Conservation (phyloP, 306 rosid genomes). For the Alnus rubra region DNA sequence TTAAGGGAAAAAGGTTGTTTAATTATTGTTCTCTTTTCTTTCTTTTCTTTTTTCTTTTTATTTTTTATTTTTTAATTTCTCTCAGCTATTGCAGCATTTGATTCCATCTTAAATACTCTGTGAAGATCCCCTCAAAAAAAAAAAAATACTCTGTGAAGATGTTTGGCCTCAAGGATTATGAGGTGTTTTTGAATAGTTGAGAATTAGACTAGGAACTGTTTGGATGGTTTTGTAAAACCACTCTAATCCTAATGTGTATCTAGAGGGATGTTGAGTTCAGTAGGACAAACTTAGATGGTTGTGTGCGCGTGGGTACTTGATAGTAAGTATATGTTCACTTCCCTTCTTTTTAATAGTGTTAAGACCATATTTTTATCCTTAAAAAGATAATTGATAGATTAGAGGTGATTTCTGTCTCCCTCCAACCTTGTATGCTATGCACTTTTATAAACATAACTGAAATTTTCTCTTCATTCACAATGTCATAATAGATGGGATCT, state of each 20-base stretch:
- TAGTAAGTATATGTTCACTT: background rate
- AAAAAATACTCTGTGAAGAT: too few relatives aligned
- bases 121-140: too few relatives aligned
- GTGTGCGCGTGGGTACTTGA: background rate
- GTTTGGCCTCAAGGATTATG: background rate
- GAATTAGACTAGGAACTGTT: background rate
- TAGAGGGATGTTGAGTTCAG: background rate
- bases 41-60: background rate
- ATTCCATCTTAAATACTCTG: background rate
- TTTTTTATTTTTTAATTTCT: background rate
- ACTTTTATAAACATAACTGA: background rate
- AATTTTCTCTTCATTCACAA: background rate
- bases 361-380: background rate
- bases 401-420: background rate
- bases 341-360: background rate
- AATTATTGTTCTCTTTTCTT: constrained; percentile 1
- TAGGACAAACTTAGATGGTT: background rate
- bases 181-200: background rate
- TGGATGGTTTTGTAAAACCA: background rate
- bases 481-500: background rate
- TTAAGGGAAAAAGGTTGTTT: background rate
- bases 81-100: background rate
- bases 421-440: background rate
- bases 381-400: background rate
- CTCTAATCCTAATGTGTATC: background rate